Percentiles rank a stretch among this genome's conserved stretches.
Evolutionary conservation across 2,329 filamentous ascomycete species (phyloP).

Genomic region (Trichoderma simmonsii): DNA sequence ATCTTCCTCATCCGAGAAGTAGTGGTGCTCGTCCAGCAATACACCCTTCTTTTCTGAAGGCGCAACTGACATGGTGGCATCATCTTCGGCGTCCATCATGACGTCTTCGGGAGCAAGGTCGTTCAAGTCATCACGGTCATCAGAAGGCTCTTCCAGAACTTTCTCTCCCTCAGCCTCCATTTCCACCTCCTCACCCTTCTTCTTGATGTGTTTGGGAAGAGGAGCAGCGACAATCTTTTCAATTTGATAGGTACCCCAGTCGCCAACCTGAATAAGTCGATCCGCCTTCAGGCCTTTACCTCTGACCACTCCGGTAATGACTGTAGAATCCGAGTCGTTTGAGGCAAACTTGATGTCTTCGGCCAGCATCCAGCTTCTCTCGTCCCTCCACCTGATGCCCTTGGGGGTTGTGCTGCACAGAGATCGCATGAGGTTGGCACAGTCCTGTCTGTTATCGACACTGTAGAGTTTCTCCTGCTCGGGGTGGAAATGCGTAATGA

Average conservation of each 20-base stretch:
- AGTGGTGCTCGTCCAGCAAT: constrained; percentile 92
- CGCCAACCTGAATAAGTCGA: constrained; percentile 82
- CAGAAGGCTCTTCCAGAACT: constrained; percentile 67
- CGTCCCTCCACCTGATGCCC: constrained; percentile 92
- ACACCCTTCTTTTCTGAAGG: constrained; percentile 73
- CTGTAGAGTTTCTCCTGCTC: constrained; percentile 87
- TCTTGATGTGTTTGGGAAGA: constrained; percentile 57
- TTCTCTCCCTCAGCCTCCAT: constrained; percentile 56
- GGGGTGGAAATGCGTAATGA: constrained; percentile 92
- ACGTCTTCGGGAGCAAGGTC: constrained; percentile 84
- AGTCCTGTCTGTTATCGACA: constrained; percentile 84
- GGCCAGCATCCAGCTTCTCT: constrained; percentile 91
- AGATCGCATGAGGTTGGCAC: constrained; percentile 83
- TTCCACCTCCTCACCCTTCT: constrained; percentile 62
- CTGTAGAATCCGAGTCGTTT: constrained; percentile 57
- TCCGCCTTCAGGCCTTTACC: constrained; percentile 87
- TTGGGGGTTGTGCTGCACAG: constrained; percentile 90
- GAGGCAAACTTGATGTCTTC: constrained; percentile 75
- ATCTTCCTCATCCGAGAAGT: constrained; percentile 87
- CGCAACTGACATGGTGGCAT: constrained; percentile 34
- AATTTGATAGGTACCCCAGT: constrained; percentile 92
- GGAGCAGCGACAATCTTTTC: constrained; percentile 82
- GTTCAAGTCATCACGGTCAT: constrained; percentile 78
- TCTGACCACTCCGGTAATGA: constrained; percentile 80
- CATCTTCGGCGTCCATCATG: constrained; percentile 65